Percentiles rank a stretch among this genome's conserved stretches.
Conservation (phyloP, 345 rosid genomes). For the Citropsis articulata region DNA sequence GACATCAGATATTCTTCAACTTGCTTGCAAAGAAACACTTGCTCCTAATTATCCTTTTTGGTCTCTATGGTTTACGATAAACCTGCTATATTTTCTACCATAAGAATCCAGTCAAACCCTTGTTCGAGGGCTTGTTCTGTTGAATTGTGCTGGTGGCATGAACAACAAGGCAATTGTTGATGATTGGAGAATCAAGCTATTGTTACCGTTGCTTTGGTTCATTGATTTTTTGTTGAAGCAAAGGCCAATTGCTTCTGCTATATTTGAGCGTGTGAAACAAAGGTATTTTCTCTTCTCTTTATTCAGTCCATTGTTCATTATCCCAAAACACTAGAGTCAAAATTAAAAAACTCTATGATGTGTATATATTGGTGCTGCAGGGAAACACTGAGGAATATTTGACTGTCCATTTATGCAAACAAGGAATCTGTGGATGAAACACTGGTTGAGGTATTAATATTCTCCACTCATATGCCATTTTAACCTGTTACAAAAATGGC, state of each 20-base stretch:
- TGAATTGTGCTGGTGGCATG: slow-evolving; percentile 97
- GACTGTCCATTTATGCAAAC: slow-evolving; percentile 66
- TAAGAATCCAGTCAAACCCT: slow-evolving; percentile 46
- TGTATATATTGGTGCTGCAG: slow-evolving; percentile 34
- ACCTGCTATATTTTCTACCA: not conserved
- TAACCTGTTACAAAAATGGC: not conserved
- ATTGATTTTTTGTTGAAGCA: slow-evolving; percentile 75
- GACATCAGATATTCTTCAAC: not conserved
- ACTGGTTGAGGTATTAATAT: slow-evolving; percentile 61
- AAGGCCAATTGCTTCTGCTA: slow-evolving; percentile 54
- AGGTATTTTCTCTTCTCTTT: slow-evolving; percentile 36
- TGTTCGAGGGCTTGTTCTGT: slow-evolving; percentile 70
- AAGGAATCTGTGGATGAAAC: slow-evolving; percentile 81
- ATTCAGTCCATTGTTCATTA: not conserved
- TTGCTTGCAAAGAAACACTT: not conserved
- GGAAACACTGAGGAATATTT: slow-evolving; percentile 61
- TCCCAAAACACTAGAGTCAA: not conserved
- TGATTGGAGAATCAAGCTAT: slow-evolving; percentile 91
- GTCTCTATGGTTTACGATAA: slow-evolving; percentile 7
- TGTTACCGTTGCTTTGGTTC: slow-evolving; percentile 71
- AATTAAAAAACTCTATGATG: not conserved
- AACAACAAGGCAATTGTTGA: slow-evolving; percentile 91
- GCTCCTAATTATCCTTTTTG: not conserved
- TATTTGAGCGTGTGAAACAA: slow-evolving; percentile 70
- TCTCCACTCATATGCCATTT: not conserved